Percentiles rank a stretch among this genome's conserved stretches.
phyloP scores from a whole-genome alignment of 163 green algal species.

The Coccomyxa subellipsoidea region DNA sequence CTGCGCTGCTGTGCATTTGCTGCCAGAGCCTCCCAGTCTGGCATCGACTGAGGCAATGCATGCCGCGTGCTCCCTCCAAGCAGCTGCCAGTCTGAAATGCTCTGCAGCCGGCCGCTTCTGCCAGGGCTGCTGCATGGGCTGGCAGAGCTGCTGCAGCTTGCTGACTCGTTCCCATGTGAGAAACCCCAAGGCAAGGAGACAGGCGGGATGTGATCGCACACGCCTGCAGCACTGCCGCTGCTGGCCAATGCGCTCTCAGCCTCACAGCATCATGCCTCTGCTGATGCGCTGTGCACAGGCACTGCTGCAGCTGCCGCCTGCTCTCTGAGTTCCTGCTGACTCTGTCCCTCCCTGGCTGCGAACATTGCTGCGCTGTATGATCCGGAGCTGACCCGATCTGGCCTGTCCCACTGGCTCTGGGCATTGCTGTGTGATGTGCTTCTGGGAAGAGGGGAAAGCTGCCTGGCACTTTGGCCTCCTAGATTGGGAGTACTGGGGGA shows the following conservation, averaged over 20 bases:
- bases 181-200: not conserved
- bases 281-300: not conserved
- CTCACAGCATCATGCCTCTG: not conserved
- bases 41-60: not conserved
- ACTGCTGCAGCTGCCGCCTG: not conserved
- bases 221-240: not conserved
- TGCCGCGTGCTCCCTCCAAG: not conserved
- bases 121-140: not conserved
- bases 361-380: not conserved
- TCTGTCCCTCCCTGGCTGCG: not conserved
- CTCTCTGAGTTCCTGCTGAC: not conserved
- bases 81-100: not conserved
- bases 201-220: not conserved
- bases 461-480: too few species aligned
- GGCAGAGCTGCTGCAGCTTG: not conserved
- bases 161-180: not conserved
- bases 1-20: not conserved
- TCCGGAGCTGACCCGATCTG: not conserved
- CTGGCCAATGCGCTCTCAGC: not conserved
- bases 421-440: too few species aligned
- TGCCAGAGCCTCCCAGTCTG: not conserved
- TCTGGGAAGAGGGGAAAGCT: too few species aligned
- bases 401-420: too few species aligned
- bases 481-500: too few species aligned
- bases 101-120: not conserved